Conservation (phyloP, 495 filamentous ascomycete species). For the Staphylotrichum longicolle region DNA sequence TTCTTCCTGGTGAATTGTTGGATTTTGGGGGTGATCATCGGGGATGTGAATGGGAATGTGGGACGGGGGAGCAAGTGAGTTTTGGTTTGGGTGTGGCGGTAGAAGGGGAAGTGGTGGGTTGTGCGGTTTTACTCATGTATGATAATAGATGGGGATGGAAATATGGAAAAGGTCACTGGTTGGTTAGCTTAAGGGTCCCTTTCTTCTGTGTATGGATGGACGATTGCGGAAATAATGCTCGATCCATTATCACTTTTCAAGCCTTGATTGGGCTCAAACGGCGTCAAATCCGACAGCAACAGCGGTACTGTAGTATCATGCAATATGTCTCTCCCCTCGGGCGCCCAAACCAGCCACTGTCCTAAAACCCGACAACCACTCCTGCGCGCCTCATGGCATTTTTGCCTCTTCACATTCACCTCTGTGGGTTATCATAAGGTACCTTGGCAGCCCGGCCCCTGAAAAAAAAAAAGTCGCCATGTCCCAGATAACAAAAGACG, state of each 20-base stretch:
- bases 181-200: too few relatives aligned
- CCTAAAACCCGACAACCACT: neutral
- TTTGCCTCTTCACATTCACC: neutral
- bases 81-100: neutral
- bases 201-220: too few relatives aligned
- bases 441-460: neutral
- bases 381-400: neutral
- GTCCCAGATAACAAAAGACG: neutral
- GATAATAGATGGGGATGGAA: too few relatives aligned
- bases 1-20: conserved; percentile 88
- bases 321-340: neutral
- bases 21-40: conserved; percentile 77
- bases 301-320: neutral
- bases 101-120: neutral
- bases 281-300: neutral
- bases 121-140: neutral
- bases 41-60: conserved; percentile 70
- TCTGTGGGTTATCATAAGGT: conserved; percentile 5
- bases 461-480: neutral
- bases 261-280: neutral
- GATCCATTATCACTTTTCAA: neutral
- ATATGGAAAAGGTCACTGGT: too few relatives aligned
- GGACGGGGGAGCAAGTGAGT: neutral
- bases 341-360: neutral
- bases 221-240: neutral